phyloP scores from a whole-genome alignment of 73 alveolate genomes.

The Paramecium primaurelia region DNA sequence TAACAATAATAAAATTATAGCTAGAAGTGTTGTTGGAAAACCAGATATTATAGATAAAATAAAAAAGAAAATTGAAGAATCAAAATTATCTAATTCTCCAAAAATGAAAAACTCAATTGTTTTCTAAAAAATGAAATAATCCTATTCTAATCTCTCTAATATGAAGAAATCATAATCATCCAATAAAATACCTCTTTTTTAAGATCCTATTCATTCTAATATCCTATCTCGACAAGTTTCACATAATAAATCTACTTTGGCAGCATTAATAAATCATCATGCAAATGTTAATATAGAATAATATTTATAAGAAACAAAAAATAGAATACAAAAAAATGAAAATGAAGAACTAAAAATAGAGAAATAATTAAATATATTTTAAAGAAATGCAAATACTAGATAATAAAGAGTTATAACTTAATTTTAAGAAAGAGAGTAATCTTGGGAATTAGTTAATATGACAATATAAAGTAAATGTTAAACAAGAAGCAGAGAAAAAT shows the following conservation, averaged over 20 bases:
- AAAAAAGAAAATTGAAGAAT: not conserved
- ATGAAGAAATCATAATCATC: not conserved
- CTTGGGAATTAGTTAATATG: not conserved
- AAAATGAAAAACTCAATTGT: not conserved
- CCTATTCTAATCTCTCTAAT: not conserved
- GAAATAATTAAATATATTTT: not conserved
- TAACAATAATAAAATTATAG: conserved; percentile 38
- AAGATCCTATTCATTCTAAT: not conserved
- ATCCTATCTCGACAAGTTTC: not conserved
- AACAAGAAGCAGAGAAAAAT: not conserved
- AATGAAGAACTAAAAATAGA: not conserved
- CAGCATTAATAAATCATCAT: not conserved
- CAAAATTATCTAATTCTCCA: conserved; percentile 8
- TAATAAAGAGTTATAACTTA: conserved; percentile 2
- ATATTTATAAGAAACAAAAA: not conserved
- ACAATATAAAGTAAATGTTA: not conserved
- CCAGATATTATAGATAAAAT: conserved; percentile 17
- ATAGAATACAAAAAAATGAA: not conserved
- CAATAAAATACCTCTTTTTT: not conserved
- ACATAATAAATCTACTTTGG: not conserved
- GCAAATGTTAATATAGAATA: not conserved
- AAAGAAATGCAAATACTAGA: conserved; percentile 6
- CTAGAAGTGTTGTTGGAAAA: conserved; percentile 53
- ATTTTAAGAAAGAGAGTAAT: not conserved
- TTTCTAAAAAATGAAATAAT: not conserved